Percentiles rank a stretch among this genome's conserved stretches.
phyloP scores from a whole-genome alignment of 2,329 filamentous ascomycete species.

The Teratosphaeria viscida region DNA sequence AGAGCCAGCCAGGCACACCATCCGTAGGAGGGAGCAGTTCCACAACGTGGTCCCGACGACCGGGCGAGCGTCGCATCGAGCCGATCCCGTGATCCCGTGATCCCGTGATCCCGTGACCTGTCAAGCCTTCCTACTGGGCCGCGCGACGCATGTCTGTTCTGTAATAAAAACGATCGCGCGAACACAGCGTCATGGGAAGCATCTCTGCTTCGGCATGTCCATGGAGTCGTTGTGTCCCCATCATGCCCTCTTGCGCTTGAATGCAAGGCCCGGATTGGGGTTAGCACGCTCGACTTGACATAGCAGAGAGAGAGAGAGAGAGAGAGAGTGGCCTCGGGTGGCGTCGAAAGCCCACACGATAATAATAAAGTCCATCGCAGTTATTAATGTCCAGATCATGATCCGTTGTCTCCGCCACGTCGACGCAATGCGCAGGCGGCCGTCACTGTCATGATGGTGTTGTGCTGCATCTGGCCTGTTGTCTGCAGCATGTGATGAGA shows the following conservation, averaged over 20 bases:
- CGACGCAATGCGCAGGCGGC: background rate
- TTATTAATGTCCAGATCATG: background rate
- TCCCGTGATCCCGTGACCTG: background rate
- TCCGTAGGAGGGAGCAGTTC: background rate
- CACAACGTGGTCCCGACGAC: background rate
- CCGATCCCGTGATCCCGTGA: background rate
- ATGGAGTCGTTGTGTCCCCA: background rate
- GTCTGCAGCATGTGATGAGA: background rate
- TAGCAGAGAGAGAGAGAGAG: background rate
- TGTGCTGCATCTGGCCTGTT: background rate
- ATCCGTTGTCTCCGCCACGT: background rate
- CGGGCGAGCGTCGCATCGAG: background rate
- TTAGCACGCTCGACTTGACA: background rate
- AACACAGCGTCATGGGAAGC: background rate
- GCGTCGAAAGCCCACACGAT: background rate
- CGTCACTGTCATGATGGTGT: background rate
- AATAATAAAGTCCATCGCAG: background rate
- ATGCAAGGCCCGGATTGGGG: background rate
- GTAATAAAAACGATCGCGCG: too few relatives aligned
- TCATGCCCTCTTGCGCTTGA: background rate
- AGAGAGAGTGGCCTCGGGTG: background rate
- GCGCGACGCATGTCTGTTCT: too few relatives aligned
- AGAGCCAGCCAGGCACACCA: background rate
- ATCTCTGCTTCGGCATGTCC: background rate
- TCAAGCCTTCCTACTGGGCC: background rate